phyloP scores from a whole-genome alignment of 176 grass and related monocot species.

The Oryza brachyantha region DNA sequence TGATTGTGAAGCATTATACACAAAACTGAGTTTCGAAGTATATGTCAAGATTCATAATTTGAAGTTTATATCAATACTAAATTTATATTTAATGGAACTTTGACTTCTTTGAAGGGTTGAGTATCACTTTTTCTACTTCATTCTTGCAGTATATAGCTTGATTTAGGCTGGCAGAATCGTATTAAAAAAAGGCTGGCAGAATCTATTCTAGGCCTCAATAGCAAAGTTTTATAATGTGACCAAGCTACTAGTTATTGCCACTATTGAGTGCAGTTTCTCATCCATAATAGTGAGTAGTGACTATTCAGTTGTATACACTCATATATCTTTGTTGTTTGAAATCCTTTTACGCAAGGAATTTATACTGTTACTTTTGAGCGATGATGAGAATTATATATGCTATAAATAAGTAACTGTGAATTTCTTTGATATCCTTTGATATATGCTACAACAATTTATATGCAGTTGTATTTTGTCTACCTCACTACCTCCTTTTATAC shows the following conservation, averaged over 20 bases:
- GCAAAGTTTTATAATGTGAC: not conserved
- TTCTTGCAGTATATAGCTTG: conserved; percentile 6
- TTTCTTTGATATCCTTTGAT: not conserved
- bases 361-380: not conserved
- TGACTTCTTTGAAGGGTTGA: not conserved
- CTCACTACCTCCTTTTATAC: not conserved
- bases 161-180: not conserved
- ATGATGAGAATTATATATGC: not conserved
- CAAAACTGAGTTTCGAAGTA: not conserved
- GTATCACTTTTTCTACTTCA: not conserved
- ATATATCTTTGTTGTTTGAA: conserved; percentile 25
- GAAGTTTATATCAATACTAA: not conserved
- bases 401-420: not conserved
- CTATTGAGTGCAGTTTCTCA: not conserved
- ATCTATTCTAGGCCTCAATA: conserved; percentile 5
- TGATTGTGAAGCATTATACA: conserved; percentile 13
- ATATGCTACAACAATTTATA: not conserved
- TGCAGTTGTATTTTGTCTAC: not conserved
- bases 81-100: not conserved
- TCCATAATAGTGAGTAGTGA: not conserved
- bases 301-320: conserved; percentile 1
- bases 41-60: not conserved
- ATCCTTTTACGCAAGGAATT: not conserved
- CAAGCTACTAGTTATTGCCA: not conserved
- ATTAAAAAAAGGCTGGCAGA: not conserved